Conservation (phyloP, 2,329 filamentous ascomycete genomes). For the Fusarium avenaceum region DNA sequence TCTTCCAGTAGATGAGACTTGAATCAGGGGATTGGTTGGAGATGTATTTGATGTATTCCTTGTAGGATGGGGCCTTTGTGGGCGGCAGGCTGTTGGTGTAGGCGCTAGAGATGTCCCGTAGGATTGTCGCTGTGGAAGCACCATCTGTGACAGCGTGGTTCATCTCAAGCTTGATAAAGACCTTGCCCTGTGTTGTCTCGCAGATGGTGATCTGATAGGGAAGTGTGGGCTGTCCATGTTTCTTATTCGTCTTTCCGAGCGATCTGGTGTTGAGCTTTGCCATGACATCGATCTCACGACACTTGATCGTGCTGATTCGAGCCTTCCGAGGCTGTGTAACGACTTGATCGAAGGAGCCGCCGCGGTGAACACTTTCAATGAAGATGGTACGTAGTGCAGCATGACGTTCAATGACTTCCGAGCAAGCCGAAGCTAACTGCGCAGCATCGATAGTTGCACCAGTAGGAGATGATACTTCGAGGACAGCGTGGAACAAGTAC, state of each 20-base stretch:
- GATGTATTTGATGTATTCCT: conserved; percentile 40
- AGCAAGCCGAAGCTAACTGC: conserved; percentile 29
- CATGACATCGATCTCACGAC: conserved; percentile 46
- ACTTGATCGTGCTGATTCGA: conserved; percentile 26
- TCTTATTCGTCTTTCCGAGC: conserved; percentile 32
- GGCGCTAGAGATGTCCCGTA: conserved; percentile 50
- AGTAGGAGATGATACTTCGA: conserved; percentile 12
- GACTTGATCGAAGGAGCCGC: conserved; percentile 50
- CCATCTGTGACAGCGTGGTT: conserved; percentile 55
- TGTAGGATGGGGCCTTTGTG: conserved; percentile 26
- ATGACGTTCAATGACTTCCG: conserved; percentile 48
- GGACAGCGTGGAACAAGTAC: conserved; percentile 39
- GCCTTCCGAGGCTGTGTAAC: conserved; percentile 25
- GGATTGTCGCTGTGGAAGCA: conserved; percentile 48
- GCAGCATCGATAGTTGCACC: conserved; percentile 3
- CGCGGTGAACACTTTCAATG: conserved; percentile 45
- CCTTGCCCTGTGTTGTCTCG: conserved; percentile 24
- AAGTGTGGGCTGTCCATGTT: conserved; percentile 20
- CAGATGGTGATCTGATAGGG: conserved; percentile 48
- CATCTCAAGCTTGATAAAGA: conserved; percentile 51
- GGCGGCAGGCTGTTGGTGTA: conserved; percentile 38
- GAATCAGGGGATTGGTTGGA: conserved; percentile 14
- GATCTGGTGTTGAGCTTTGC: conserved; percentile 38
- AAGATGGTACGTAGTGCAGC: conserved; percentile 53
- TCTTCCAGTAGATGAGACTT: conserved; percentile 40